A percentile compares a stretch with the other conserved stretches of the same genome.
Conservation (phyloP, 495 filamentous ascomycete species). For the Delitschia confertaspora region DNA sequence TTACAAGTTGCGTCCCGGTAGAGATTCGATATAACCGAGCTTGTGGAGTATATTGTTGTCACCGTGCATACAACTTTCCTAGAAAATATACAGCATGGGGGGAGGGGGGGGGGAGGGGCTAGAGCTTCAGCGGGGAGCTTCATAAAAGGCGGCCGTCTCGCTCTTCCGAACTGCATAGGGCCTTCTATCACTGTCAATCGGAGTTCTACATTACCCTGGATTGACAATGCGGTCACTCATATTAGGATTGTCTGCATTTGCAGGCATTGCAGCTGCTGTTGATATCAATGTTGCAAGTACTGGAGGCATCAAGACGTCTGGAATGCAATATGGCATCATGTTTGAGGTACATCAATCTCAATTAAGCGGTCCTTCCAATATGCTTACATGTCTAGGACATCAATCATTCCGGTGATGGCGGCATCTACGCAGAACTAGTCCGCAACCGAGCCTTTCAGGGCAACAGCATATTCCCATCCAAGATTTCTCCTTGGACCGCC, state of each 20-base stretch:
- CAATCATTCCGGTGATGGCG: constrained; percentile 68
- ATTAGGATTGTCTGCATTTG: constrained; percentile 6
- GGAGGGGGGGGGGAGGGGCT: no score
- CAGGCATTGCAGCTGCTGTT: constrained; percentile 20
- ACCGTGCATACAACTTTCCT: no score
- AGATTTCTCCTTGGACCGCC: constrained; percentile 45
- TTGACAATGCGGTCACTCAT: constrained; percentile 8
- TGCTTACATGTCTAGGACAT: constrained; percentile 46
- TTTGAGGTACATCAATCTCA: constrained; percentile 42
- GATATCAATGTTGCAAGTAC: constrained; percentile 36
- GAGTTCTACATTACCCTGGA: no score
- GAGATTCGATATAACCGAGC: no score
- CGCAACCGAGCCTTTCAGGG: constrained; percentile 67
- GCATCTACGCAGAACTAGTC: constrained; percentile 66
- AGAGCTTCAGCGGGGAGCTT: no score
- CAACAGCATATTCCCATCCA: constrained; percentile 28
- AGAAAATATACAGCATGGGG: no score
- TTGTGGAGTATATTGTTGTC: no score
- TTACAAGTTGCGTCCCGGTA: no score
- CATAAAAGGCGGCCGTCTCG: no score
- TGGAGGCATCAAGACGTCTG: constrained; percentile 47
- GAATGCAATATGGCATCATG: constrained; percentile 52
- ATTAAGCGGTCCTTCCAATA: background rate
- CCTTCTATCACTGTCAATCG: no score
- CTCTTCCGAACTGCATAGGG: no score